Evolutionary conservation across 2,329 filamentous ascomycete genomes (phyloP).

Genomic region (Ceratocystis destructans): DNA sequence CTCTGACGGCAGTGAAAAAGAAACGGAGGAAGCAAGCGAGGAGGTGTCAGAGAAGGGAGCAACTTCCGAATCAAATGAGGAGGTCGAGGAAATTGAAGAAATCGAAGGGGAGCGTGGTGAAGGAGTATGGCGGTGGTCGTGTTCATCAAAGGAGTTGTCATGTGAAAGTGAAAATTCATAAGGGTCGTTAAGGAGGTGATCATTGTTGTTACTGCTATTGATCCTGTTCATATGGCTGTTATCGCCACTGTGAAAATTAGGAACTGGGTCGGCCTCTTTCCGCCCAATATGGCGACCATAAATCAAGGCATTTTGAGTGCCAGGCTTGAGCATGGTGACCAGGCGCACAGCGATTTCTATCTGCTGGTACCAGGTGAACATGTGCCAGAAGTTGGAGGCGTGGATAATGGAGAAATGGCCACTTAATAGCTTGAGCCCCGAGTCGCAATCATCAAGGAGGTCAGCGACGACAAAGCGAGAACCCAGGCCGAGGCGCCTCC

Average conservation of each 20-base stretch:
- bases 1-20: conserved; percentile 16
- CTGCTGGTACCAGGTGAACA: conserved; percentile 36
- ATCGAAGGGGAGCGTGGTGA: conserved; percentile 7
- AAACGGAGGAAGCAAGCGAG: conserved; percentile 16
- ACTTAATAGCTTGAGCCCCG: conserved; percentile 26
- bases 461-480: conserved; percentile 39
- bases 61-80: conserved; percentile 13
- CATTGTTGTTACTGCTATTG: not conserved
- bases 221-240: too few species aligned
- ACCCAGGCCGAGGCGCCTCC: conserved; percentile 27
- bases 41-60: conserved; percentile 17
- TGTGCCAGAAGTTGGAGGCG: conserved; percentile 37
- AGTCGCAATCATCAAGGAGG: conserved; percentile 32
- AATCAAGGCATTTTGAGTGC: conserved; percentile 34
- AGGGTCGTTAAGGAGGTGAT: not conserved
- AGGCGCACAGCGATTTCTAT: conserved; percentile 33
- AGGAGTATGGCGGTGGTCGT: not conserved
- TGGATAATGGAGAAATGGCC: conserved; percentile 36
- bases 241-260: not conserved
- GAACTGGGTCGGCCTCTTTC: conserved; percentile 19
- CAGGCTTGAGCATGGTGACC: conserved; percentile 33
- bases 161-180: not conserved
- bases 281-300: conserved; percentile 39
- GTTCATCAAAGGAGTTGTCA: not conserved
- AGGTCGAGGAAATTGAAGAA: conserved; percentile 4